phyloP scores from a whole-genome alignment of 345 rosid genomes.

The Carallia brachiata region DNA sequence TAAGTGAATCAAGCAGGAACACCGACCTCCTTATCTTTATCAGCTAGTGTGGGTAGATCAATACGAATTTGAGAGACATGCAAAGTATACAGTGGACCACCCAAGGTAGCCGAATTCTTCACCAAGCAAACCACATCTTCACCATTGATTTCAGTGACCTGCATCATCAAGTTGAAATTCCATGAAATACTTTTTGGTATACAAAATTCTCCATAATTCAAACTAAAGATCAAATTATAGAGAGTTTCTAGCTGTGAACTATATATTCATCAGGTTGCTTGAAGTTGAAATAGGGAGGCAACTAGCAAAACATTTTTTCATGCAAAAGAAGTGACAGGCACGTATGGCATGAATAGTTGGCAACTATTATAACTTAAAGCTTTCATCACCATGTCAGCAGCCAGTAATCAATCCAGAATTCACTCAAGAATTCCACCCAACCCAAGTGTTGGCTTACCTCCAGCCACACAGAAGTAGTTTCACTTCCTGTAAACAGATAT shows the following conservation, averaged over 20 bases:
- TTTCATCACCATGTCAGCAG: too few relatives aligned
- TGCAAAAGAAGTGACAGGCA: not conserved
- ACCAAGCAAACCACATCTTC: conserved; percentile 67
- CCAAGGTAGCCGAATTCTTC: conserved; percentile 63
- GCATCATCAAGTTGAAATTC: conserved; percentile 16
- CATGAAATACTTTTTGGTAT: not conserved
- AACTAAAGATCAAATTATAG: not conserved
- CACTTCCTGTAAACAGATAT: conserved; percentile 68
- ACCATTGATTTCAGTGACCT: conserved; percentile 55
- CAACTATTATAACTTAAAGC: too few relatives aligned
- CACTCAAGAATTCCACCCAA: too few relatives aligned
- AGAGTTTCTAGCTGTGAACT: not conserved
- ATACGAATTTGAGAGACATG: conserved; percentile 72
- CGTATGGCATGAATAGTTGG: not conserved
- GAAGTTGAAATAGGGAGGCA: not conserved
- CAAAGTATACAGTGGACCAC: conserved; percentile 50
- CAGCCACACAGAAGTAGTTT: conserved; percentile 69
- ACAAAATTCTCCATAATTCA: not conserved
- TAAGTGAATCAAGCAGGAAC: not conserved
- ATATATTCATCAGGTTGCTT: not conserved
- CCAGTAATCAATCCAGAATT: too few relatives aligned
- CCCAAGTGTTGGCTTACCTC: conserved; percentile 43
- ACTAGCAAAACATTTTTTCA: conserved; percentile 8
- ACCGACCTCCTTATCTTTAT: conserved; percentile 58
- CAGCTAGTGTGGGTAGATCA: conserved; percentile 58